A percentile compares a stretch with the other conserved stretches of the same genome.
These are phyloP conservation scores for Neurospora sp. DNA, from an alignment of 495 filamentous ascomycete species.

Conservation along the genomic window DNA sequence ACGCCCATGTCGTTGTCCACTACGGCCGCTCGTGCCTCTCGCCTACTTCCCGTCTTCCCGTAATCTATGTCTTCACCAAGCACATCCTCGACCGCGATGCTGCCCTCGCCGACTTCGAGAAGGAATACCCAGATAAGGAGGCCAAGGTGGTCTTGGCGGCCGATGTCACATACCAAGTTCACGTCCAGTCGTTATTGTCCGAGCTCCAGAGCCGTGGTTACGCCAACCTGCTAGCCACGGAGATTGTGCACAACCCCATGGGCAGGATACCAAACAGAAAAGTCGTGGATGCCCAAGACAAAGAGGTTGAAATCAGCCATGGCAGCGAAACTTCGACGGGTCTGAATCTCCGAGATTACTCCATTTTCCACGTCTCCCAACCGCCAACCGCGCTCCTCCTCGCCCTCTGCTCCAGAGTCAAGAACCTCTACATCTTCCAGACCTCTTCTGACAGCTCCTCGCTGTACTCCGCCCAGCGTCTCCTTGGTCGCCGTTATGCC, in stretches of 20 bases:
- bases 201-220: conserved; percentile 54
- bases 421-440: conserved; percentile 67
- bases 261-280: conserved; percentile 76
- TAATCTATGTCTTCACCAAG: conserved; percentile 84
- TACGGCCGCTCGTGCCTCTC: conserved; percentile 90
- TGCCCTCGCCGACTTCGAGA: conserved; percentile 52
- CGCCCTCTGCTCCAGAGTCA: conserved; percentile 74
- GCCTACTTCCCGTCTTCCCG: conserved; percentile 77
- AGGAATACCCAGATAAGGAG: conserved; percentile 51
- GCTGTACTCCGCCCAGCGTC: conserved; percentile 33
- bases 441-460: conserved; percentile 35
- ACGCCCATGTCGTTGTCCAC: conserved; percentile 87
- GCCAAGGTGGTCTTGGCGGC: conserved; percentile 74
- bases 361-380: conserved; percentile 80
- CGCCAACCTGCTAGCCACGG: conserved; percentile 54
- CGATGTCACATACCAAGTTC: conserved; percentile 73
- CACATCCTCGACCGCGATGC: conserved; percentile 50
- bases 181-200: conserved; percentile 46
- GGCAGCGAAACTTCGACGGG: conserved; percentile 8
- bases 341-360: conserved; percentile 54
- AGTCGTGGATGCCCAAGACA: conserved; percentile 16
- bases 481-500: conserved; percentile 78
- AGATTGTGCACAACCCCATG: conserved; percentile 66
- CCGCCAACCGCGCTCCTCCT: conserved; percentile 79
- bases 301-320: neutral